These are phyloP conservation scores for Dactylis glomerata DNA, from an alignment of 176 grass and related monocot genomes.

Conservation along the genomic window DNA sequence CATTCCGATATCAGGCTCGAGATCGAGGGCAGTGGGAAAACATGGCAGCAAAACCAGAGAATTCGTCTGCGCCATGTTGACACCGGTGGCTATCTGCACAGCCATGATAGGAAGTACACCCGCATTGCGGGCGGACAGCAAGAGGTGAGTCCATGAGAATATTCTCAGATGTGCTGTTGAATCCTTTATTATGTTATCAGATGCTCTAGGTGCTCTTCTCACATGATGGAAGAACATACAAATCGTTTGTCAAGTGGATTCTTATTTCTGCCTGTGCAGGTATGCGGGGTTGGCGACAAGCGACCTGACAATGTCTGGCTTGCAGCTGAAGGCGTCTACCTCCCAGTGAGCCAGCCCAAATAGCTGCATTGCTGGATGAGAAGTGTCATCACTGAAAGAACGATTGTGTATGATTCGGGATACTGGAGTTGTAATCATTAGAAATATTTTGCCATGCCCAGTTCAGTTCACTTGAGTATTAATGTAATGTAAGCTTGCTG, in stretches of 20 bases:
- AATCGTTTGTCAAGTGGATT: background rate
- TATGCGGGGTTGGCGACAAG: conserved; percentile 78
- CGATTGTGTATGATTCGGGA: background rate
- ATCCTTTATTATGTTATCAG: background rate
- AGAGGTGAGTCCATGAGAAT: conserved; percentile 56
- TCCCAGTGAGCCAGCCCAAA: conserved; percentile 50
- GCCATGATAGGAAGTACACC: conserved; percentile 86
- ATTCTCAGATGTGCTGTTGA: background rate
- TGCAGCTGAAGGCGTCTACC: conserved; percentile 77
- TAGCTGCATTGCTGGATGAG: conserved; percentile 19
- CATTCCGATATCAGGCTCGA: conserved; percentile 49
- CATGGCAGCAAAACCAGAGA: conserved; percentile 77
- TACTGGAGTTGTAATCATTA: conserved; percentile 20
- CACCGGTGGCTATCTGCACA: conserved; percentile 85
- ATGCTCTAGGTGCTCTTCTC: background rate
- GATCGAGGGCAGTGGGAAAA: conserved; percentile 66
- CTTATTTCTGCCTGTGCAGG: conserved; percentile 42
- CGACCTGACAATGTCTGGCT: conserved; percentile 85
- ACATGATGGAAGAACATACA: background rate
- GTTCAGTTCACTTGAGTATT: background rate
- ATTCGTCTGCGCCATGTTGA: conserved; percentile 72
- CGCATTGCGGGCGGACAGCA: conserved; percentile 92
- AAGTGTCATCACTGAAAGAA: background rate
- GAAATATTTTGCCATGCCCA: background rate
- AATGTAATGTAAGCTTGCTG: conserved; percentile 18